phyloP scores from a whole-genome alignment of 257 asterid species.

The Voacanga thouarsii region DNA sequence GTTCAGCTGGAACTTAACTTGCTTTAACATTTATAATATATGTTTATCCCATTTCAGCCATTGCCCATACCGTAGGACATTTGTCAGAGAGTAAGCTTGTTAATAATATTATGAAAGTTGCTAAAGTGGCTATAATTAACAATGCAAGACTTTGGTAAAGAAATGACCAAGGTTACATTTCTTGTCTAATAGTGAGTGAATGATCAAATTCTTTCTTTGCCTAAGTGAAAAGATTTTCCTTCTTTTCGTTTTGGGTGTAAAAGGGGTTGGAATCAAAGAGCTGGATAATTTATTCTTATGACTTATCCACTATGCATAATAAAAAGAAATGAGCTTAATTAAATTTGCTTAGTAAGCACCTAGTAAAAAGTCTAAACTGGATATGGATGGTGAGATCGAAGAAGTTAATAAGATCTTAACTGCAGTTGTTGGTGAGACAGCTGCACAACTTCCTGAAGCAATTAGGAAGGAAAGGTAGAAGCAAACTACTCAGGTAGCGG shows the following conservation, averaged over 20 bases:
- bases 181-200: neutral
- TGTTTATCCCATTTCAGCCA: conserved; percentile 38
- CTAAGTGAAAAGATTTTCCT: neutral
- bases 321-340: conserved; percentile 22
- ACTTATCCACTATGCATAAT: neutral
- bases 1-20: neutral
- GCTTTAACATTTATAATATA: neutral
- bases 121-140: conserved; percentile 82
- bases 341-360: neutral
- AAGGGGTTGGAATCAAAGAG: neutral
- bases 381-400: conserved; percentile 92
- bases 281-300: neutral
- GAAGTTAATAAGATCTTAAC: conserved; percentile 88
- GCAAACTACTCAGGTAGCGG: conserved; percentile 60
- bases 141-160: conserved; percentile 88
- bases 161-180: conserved; percentile 85
- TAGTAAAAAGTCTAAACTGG: too few relatives aligned
- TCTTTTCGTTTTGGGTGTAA: neutral
- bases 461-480: conserved; percentile 69
- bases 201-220: neutral
- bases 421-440: conserved; percentile 93
- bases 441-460: conserved; percentile 89
- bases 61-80: conserved; percentile 95
- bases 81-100: conserved; percentile 88
- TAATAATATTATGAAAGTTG: conserved; percentile 94